Percentiles rank a stretch among this genome's conserved stretches.
Conservation (phyloP, 352 stramenopile genomes). For the Peronospora destructor region DNA sequence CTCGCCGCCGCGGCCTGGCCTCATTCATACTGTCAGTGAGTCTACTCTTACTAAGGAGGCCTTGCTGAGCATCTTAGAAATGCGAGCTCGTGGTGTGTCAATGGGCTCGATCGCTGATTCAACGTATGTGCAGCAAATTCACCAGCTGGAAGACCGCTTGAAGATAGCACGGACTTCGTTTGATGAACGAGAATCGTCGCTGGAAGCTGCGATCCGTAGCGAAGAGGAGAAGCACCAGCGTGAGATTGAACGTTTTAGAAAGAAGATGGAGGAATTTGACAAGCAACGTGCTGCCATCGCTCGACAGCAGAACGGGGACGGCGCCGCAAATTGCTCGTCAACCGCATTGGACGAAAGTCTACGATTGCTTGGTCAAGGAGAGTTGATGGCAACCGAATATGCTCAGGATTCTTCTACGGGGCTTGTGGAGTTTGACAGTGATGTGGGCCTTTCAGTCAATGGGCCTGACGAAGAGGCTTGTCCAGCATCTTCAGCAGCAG, state of each 20-base stretch:
- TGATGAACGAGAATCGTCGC: constrained; percentile 60
- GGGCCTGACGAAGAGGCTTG: constrained; percentile 20
- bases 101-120: constrained; percentile 50
- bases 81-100: constrained; percentile 52
- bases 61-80: constrained; percentile 32
- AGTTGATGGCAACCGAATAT: constrained; percentile 13
- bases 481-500: constrained; percentile 5
- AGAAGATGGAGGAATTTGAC: constrained; percentile 82
- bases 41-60: constrained; percentile 37
- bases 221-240: constrained; percentile 80
- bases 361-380: constrained; percentile 18
- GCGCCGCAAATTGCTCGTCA: constrained; percentile 21
- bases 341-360: constrained; percentile 27
- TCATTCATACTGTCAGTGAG: constrained; percentile 46
- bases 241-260: constrained; percentile 74
- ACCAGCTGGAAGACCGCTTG: constrained; percentile 57
- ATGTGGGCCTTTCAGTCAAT: constrained; percentile 23
- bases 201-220: constrained; percentile 65
- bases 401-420: constrained; percentile 12
- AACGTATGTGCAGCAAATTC: constrained; percentile 50
- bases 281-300: constrained; percentile 67
- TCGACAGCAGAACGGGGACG: constrained; percentile 45
- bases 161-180: constrained; percentile 53
- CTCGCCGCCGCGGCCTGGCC: constrained; percentile 24
- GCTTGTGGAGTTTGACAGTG: constrained; percentile 24